A percentile compares a stretch with the other conserved stretches of the same genome.
Evolutionary conservation across 768 basidiomycete species (phyloP).

Genomic region (Lepiota subincarnata): DNA sequence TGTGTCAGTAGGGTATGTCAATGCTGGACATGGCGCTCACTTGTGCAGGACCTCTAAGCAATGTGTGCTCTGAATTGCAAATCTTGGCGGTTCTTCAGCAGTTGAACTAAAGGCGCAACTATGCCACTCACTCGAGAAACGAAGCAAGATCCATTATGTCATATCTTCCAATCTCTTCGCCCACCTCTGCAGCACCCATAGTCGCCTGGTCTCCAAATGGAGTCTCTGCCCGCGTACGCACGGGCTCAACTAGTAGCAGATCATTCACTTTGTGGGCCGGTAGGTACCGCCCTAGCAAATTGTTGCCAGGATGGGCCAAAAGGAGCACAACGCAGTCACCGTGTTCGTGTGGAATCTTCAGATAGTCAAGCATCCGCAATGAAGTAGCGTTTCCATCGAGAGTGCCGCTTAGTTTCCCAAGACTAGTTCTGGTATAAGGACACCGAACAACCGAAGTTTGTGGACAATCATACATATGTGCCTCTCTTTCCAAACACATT

Average conservation of each 20-base stretch:
- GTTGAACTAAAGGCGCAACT: neutral
- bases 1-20: constrained; percentile 6
- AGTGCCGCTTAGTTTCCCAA: constrained; percentile 44
- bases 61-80: constrained; percentile 70
- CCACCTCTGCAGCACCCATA: constrained; percentile 38
- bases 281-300: constrained; percentile 67
- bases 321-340: constrained; percentile 72
- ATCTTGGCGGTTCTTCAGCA: constrained; percentile 34
- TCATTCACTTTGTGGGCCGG: constrained; percentile 64
- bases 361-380: constrained; percentile 58
- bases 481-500: constrained; percentile 68
- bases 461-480: constrained; percentile 53
- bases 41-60: constrained; percentile 67
- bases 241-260: constrained; percentile 55
- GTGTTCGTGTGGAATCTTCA: constrained; percentile 59
- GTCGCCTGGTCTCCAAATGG: constrained; percentile 49
- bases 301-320: constrained; percentile 64
- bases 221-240: constrained; percentile 35
- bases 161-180: constrained; percentile 54
- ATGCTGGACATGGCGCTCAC: constrained; percentile 24
- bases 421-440: constrained; percentile 26
- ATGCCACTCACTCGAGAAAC: constrained; percentile 57
- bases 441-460: neutral
- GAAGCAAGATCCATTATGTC: constrained; percentile 76
- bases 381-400: constrained; percentile 50